Percentiles rank a stretch among this genome's conserved stretches.
Conservation (phyloP, 352 stramenopile genomes). For the Globisporangium polare region DNA sequence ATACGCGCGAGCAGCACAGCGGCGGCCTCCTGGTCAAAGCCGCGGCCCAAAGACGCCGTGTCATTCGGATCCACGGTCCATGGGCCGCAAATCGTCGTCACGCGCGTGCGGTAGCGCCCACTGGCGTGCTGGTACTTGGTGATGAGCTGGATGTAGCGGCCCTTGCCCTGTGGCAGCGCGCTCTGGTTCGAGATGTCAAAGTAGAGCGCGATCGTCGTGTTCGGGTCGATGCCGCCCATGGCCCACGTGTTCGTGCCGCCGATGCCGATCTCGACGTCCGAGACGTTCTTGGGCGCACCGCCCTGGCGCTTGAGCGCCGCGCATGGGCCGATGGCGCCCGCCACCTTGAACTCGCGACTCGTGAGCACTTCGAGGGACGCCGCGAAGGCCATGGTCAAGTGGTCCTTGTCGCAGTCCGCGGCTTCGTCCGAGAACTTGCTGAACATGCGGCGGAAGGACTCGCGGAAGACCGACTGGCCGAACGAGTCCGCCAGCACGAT, state of each 20-base stretch:
- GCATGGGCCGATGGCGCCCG: conserved; percentile 96
- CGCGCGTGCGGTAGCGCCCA: conserved; percentile 93
- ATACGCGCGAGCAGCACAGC: conserved; percentile 95
- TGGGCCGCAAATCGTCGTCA: conserved; percentile 96
- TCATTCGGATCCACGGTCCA: conserved; percentile 94
- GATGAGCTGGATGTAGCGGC: conserved; percentile 97
- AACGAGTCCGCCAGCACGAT: conserved; percentile 98
- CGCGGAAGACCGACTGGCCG: conserved; percentile 98
- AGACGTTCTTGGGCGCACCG: conserved; percentile 87
- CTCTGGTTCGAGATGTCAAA: conserved; percentile 96
- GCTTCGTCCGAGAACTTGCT: conserved; percentile 94
- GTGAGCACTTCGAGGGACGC: conserved; percentile 96
- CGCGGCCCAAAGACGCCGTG: conserved; percentile 88
- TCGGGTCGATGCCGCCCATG: conserved; percentile 96
- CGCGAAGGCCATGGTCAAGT: conserved; percentile 96
- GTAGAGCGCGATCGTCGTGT: conserved; percentile 98
- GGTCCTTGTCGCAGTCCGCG: conserved; percentile 91
- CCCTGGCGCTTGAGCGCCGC: conserved; percentile 95
- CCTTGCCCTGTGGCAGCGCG: conserved; percentile 76
- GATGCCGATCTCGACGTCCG: conserved; percentile 95
- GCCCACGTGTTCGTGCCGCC: conserved; percentile 92
- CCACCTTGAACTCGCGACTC: conserved; percentile 98
- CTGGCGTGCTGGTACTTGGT: conserved; percentile 98
- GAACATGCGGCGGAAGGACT: conserved; percentile 98
- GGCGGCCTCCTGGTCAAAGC: conserved; percentile 99